phyloP scores from a whole-genome alignment of 2,329 filamentous ascomycete species.

The Neodidymelliopsis sp. region DNA sequence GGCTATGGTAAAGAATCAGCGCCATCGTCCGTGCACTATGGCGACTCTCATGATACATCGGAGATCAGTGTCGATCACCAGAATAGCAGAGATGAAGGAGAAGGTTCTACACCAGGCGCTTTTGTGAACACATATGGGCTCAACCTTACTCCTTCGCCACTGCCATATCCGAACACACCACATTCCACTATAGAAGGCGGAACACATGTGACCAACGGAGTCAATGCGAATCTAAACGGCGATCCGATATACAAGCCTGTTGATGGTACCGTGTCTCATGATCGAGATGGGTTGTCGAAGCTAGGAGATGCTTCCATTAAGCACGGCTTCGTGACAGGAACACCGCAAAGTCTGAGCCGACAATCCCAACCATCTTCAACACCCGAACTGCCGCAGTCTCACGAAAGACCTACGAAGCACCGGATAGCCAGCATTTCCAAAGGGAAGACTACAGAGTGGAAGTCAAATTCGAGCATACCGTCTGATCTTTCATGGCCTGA shows the following conservation, averaged over 20 bases:
- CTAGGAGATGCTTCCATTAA: conserved; percentile 20
- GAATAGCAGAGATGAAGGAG: conserved; percentile 41
- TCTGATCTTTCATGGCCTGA: conserved; percentile 73
- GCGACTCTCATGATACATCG: conserved; percentile 47
- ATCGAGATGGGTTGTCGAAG: conserved; percentile 16
- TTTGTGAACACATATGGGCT: conserved; percentile 37
- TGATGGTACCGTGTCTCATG: conserved; percentile 18
- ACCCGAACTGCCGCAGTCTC: conserved; percentile 39
- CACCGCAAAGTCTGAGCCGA: conserved; percentile 31
- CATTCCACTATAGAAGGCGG: conserved; percentile 28
- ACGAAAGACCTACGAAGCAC: conserved; percentile 27
- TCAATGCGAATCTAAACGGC: conserved; percentile 21
- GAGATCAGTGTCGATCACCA: conserved; percentile 44
- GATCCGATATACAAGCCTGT: conserved; percentile 14
- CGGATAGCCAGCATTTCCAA: conserved; percentile 31
- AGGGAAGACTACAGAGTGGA: conserved; percentile 35
- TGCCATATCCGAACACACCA: conserved; percentile 37
- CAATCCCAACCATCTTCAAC: conserved; percentile 42
- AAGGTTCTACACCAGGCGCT: conserved; percentile 40
- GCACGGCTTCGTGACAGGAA: conserved; percentile 30
- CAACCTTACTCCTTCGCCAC: conserved; percentile 40
- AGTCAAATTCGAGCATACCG: conserved; percentile 83
- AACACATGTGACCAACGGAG: conserved; percentile 15
- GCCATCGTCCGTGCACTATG: conserved; percentile 50
- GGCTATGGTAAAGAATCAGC: conserved; percentile 50